Evolutionary conservation across 1,139 yeast genomes (phyloP), one percentile per base, ranked within the genome.

Genomic region (Spencermartinsiella ligniputridi): DNA sequence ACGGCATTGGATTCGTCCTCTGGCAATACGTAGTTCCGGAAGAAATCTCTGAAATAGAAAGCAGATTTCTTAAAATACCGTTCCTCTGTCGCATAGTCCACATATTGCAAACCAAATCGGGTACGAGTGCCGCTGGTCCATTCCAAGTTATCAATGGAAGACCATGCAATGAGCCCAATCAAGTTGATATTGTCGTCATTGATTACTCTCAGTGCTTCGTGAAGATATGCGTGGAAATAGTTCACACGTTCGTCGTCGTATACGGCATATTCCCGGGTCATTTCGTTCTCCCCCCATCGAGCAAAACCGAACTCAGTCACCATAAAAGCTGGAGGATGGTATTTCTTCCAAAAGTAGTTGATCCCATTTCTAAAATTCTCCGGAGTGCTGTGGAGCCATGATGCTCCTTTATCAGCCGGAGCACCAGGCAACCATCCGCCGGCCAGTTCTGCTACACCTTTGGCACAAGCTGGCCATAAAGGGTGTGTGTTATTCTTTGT

Each of bases 301-400:
- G 69, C 66, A 53, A 66, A 66, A 3, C 72, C 71, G 52, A 62
- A 64, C 48, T 68, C 71, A 18, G 64, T 56, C 37, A 68, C 56
- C 37, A 56, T 47, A 29, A 49, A 48, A 24, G 49, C 60, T 3
- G 24, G 29, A 6, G 60, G 60, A 19, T 47, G 43, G 45, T 48
- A 56, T 9, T 39, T 32, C 5, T 53, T 45, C 60, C 60, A 56
- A 3, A 58, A 53, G 58, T 60, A 56, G n/a, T 44, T 25, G 27
- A 56, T 46, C 3, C 57, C 60, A 12, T 51, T 45, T 22, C 53
- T 43, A 46, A 56, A 55, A 35, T 45, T 30, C 18, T 45, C 44
- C 9, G 60, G 60, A 2, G 59, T 53, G 35, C 48, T 51, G 27
- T 50, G 51, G 5, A 56, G 51, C 60, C 60, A 56, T 32, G 40